phyloP scores from a whole-genome alignment of 306 rosid species.

The Hippophae rhamnoides region DNA sequence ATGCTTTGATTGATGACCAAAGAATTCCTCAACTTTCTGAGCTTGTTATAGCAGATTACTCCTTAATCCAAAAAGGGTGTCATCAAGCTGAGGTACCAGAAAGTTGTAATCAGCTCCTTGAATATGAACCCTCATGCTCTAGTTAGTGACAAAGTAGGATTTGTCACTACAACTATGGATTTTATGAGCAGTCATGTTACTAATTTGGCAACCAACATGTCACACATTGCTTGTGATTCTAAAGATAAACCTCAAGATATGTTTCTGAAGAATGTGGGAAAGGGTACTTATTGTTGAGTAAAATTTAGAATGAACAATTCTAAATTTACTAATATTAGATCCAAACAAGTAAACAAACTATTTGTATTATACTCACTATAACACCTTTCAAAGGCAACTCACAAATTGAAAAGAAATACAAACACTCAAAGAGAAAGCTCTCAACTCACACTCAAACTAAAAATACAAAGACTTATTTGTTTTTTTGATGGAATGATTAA shows the following conservation, averaged over 20 bases:
- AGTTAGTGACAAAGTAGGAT: constrained; percentile 1
- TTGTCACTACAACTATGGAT: neutral
- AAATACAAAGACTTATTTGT: no score
- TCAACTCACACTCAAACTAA: no score
- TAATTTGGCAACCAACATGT: constrained; percentile 12
- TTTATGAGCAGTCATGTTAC: constrained; percentile 13
- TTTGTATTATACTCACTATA: no score
- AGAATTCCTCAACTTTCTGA: constrained; percentile 31
- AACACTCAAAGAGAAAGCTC: no score
- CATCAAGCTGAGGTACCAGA: constrained; percentile 16
- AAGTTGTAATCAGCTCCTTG: constrained; percentile 13
- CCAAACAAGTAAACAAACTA: no score
- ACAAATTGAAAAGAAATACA: no score
- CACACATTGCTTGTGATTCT: neutral
- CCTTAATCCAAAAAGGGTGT: constrained; percentile 7
- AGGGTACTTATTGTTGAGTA: neutral
- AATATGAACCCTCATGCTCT: neutral
- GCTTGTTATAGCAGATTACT: constrained; percentile 12
- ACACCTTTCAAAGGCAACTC: no score
- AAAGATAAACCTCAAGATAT: neutral
- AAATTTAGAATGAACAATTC: no score
- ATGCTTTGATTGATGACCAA: constrained; percentile 90
- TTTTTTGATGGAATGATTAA: no score
- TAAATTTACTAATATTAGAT: no score
- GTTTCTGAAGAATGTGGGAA: neutral